Evolutionary conservation across 2,329 filamentous ascomycete species (phyloP).

Genomic region (Fusarium siculi): DNA sequence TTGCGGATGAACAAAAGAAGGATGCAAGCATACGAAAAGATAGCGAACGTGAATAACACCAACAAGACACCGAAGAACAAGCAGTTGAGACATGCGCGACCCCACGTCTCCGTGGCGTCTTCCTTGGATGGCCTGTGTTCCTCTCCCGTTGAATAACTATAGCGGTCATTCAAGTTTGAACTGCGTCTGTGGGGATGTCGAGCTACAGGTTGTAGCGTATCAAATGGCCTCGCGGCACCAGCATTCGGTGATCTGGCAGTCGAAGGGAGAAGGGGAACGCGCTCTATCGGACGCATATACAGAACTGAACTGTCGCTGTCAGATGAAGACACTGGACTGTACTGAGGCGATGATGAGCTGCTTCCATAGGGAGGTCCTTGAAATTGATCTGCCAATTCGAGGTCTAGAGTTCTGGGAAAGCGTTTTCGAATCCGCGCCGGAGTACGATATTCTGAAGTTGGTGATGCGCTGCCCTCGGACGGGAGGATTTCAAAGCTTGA

Average conservation of each 20-base stretch:
- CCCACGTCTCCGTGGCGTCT: neutral
- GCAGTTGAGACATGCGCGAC: neutral
- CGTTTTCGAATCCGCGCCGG: neutral
- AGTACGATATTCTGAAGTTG: neutral
- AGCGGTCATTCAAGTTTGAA: neutral
- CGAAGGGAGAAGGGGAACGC: neutral
- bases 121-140: neutral
- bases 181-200: neutral
- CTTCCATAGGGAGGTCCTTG: neutral
- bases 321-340: neutral
- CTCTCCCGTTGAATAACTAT: neutral
- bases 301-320: neutral
- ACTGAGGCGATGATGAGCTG: neutral
- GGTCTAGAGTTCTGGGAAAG: neutral
- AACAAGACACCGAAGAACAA: neutral
- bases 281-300: neutral
- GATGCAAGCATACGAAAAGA: neutral
- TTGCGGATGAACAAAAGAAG: neutral
- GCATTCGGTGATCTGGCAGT: neutral
- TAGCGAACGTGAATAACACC: neutral
- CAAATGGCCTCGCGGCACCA: neutral
- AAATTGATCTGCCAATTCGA: neutral
- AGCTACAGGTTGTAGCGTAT: neutral
- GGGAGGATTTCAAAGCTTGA: neutral
- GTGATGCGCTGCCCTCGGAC: neutral